These are phyloP conservation scores for Amanita molliuscula DNA, from an alignment of 768 basidiomycete species.

Conservation along the genomic window DNA sequence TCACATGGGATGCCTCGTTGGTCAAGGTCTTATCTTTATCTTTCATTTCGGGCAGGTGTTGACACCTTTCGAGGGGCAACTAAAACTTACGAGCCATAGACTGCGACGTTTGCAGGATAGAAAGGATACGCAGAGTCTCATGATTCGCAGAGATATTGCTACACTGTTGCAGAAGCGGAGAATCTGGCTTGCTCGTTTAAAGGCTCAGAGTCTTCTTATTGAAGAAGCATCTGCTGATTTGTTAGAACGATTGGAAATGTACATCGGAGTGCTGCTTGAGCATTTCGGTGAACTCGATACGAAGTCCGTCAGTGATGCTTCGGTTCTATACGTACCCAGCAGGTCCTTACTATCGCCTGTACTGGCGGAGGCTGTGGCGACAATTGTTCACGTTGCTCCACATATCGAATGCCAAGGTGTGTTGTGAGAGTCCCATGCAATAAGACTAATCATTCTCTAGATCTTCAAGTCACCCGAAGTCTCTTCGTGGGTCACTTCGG, in stretches of 20 bases:
- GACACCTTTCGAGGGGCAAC: conserved; percentile 37
- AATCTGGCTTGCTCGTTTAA: conserved; percentile 55
- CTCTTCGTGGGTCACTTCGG: conserved; percentile 48
- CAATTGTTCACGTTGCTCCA: conserved; percentile 52
- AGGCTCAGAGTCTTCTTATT: conserved; percentile 55
- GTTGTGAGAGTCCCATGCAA: neutral
- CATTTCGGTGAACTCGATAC: conserved; percentile 48
- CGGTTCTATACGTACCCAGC: neutral
- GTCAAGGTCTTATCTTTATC: conserved; percentile 22
- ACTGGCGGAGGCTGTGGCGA: conserved; percentile 59
- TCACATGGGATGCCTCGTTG: conserved; percentile 24
- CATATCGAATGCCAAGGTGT: conserved; percentile 50
- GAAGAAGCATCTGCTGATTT: conserved; percentile 55
- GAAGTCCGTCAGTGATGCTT: conserved; percentile 22
- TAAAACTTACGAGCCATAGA: conserved; percentile 52
- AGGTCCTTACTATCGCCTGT: conserved; percentile 37
- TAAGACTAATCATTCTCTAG: conserved; percentile 24
- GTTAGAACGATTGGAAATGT: conserved; percentile 56
- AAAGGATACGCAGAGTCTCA: conserved; percentile 52
- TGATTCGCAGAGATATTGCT: conserved; percentile 59
- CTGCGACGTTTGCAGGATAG: conserved; percentile 63
- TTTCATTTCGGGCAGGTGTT: neutral
- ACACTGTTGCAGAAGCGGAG: conserved; percentile 53
- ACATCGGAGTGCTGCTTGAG: conserved; percentile 51
- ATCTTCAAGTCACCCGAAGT: conserved; percentile 45